Percentiles rank a stretch among this genome's conserved stretches.
Evolutionary conservation across 169 alveolate species (phyloP).

Genomic region (Plasmodium vinckei): DNA sequence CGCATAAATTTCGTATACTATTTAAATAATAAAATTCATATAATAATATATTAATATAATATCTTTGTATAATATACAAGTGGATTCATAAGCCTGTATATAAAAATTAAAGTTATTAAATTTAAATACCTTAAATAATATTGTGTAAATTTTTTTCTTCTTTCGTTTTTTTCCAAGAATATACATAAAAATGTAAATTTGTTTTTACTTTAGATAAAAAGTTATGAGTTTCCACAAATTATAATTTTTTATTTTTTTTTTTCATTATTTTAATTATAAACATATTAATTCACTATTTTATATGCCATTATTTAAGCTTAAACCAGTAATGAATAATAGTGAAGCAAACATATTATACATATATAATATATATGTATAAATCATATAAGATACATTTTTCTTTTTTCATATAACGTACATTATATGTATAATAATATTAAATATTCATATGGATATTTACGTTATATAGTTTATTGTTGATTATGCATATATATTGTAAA

Average conservation of each 20-base stretch:
- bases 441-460: background rate
- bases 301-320: conserved; percentile 26
- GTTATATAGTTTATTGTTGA: background rate
- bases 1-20: too few species aligned
- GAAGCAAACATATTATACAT: background rate
- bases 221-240: conserved; percentile 20
- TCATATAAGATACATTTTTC: background rate
- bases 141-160: conserved; percentile 16
- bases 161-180: background rate
- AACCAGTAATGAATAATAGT: conserved; percentile 3
- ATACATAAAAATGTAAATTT: conserved; percentile 24
- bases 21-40: background rate
- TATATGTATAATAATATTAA: conserved; percentile 8
- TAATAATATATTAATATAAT: background rate
- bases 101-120: too few species aligned
- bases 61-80: background rate
- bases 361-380: conserved; percentile 19
- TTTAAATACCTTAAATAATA: background rate
- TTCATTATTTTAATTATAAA: conserved; percentile 14
- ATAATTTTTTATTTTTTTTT: conserved; percentile 2
- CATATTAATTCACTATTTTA: background rate
- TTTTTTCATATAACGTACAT: background rate
- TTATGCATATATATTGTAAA: conserved; percentile 21
- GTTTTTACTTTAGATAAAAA: conserved; percentile 16
- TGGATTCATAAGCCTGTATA: too few species aligned